Conservation (phyloP, 108 stramenopile genomes). For the Stephanodiscus minutulus region DNA sequence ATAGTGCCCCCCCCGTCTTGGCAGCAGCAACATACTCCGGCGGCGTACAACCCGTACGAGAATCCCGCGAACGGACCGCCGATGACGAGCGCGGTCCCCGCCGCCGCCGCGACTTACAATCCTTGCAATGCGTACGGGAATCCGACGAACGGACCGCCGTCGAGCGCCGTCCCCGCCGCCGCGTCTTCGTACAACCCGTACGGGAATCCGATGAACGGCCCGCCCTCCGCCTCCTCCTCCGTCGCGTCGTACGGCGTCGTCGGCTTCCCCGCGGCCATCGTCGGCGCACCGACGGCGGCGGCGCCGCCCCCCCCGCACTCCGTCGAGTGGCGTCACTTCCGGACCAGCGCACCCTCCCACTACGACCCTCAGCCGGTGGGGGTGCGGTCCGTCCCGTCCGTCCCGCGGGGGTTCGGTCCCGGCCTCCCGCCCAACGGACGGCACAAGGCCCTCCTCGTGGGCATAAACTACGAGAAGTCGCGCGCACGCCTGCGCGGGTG, state of each 20-base stretch:
- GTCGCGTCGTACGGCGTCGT: neutral
- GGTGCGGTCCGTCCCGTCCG: conserved; percentile 21
- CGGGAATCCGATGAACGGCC: neutral
- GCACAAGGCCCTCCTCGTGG: conserved; percentile 50
- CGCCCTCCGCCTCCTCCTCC: neutral
- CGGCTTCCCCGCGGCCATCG: too few species aligned
- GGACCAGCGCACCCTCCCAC: conserved; percentile 25
- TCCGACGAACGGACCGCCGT: neutral
- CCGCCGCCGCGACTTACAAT: conserved; percentile 5
- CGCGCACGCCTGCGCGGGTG: conserved; percentile 65
- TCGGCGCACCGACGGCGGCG: neutral
- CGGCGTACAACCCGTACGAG: conserved; percentile 5
- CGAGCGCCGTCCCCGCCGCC: neutral
- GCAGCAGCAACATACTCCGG: too few species aligned
- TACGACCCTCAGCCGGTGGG: conserved; percentile 40
- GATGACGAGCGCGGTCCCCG: neutral
- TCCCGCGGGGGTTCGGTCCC: conserved; percentile 11
- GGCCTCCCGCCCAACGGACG: conserved; percentile 41
- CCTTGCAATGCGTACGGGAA: neutral
- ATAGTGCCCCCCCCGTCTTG: too few species aligned
- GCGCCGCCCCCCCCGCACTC: conserved; percentile 14
- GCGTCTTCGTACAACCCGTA: neutral
- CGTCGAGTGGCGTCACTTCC: conserved; percentile 32
- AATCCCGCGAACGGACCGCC: neutral
- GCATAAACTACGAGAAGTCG: conserved; percentile 72